A percentile compares a stretch with the other conserved stretches of the same genome.
phyloP scores from a whole-genome alignment of 148 eudicot genomes.

The Beta vulgaris region DNA sequence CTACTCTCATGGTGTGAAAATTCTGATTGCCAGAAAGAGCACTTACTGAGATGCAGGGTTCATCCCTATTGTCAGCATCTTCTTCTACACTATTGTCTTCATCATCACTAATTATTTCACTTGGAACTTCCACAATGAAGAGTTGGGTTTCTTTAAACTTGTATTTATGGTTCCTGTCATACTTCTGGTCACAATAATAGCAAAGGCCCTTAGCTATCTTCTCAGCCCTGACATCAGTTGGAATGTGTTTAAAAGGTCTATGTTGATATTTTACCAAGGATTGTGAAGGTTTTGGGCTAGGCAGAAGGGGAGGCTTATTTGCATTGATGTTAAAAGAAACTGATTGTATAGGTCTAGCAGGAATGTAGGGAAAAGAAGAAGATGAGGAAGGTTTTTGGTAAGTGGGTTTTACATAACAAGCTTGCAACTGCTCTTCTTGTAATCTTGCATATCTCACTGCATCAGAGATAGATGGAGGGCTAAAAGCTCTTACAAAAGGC shows the following conservation, averaged over 20 bases:
- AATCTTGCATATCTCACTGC: neutral
- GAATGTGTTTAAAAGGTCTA: no score
- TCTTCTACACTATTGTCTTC: neutral
- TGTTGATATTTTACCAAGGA: no score
- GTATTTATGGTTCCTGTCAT: no score
- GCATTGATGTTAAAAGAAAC: neutral
- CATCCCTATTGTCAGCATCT: neutral
- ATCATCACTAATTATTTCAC: neutral
- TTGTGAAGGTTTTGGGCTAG: no score
- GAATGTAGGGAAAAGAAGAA: neutral
- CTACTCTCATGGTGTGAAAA: neutral
- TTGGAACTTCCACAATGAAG: neutral
- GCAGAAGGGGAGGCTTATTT: no score
- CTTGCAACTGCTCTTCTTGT: neutral
- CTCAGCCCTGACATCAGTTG: no score
- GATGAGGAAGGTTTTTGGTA: neutral
- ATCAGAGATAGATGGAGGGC: neutral
- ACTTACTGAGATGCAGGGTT: neutral
- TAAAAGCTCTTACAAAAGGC: neutral
- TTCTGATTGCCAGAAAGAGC: neutral
- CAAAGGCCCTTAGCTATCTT: no score
- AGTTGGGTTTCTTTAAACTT: no score
- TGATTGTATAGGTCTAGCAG: no score
- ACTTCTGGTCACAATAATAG: no score
- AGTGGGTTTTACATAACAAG: neutral